Evolutionary conservation across 73 alveolate genomes (phyloP).

Genomic region (Stentor coeruleus): DNA sequence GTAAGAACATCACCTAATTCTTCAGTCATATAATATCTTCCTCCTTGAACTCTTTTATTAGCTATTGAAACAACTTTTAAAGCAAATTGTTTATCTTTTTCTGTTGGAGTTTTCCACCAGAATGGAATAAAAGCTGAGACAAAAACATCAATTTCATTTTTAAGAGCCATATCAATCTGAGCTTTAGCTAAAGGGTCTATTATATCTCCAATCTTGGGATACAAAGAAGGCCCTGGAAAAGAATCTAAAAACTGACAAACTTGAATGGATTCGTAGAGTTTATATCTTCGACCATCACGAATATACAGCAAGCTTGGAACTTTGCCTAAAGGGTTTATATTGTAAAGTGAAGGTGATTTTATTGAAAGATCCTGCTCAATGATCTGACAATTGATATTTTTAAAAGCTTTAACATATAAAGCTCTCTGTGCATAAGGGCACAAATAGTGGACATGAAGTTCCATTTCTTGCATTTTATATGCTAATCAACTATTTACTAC

Average conservation of each 20-base stretch:
- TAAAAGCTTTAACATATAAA: constrained; percentile 1
- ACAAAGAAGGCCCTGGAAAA: constrained; percentile 21
- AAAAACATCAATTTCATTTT: neutral
- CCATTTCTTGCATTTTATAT: neutral
- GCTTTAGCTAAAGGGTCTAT: neutral
- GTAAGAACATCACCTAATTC: neutral
- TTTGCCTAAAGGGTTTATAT: constrained; percentile 23
- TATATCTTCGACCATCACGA: neutral
- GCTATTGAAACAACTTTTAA: neutral
- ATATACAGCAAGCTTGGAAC: neutral
- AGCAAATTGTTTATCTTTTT: neutral
- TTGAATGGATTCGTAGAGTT: constrained; percentile 9
- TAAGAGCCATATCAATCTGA: neutral
- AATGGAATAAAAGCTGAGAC: neutral
- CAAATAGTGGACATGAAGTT: neutral
- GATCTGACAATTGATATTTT: neutral
- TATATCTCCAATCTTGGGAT: neutral
- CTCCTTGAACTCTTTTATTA: neutral
- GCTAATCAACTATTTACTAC: no score
- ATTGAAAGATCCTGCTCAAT: neutral
- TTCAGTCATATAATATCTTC: neutral
- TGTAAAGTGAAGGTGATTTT: neutral
- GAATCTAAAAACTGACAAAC: constrained; percentile 11
- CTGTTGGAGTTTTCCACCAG: neutral
- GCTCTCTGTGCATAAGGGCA: constrained; percentile 27